A percentile compares a stretch with the other conserved stretches of the same genome.
Conservation (phyloP, 371 early-diverging fungal species). For the Vairimorpha ceranae region DNA sequence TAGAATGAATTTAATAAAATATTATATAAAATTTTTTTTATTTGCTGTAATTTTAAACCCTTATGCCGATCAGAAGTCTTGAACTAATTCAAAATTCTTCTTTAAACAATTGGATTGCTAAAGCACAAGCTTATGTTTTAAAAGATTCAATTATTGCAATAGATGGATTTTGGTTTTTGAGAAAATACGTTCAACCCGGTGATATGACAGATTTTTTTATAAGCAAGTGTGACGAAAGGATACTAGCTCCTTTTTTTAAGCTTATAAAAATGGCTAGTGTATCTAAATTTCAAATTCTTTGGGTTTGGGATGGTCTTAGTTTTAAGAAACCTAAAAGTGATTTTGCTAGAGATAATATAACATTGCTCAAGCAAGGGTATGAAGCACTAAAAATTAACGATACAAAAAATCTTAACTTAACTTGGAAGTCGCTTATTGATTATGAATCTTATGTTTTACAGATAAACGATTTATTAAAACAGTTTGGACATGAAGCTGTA, state of each 20-base stretch:
- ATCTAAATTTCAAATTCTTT: conserved; percentile 43
- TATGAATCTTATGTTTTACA: conserved; percentile 33
- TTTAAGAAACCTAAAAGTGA: conserved; percentile 5
- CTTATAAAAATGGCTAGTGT: conserved; percentile 17
- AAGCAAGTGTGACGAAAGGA: conserved; percentile 8
- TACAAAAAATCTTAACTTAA: background rate
- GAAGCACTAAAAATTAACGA: conserved; percentile 4
- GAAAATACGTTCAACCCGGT: conserved; percentile 35
- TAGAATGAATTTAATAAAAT: background rate
- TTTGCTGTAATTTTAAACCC: background rate
- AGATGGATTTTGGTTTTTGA: conserved; percentile 61
- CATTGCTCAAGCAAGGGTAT: background rate
- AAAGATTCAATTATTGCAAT: conserved; percentile 49
- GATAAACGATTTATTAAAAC: conserved; percentile 38
- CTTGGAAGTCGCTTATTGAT: conserved; percentile 31
- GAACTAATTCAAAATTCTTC: conserved; percentile 38
- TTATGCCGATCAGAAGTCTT: conserved; percentile 60
- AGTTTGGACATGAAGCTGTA: conserved; percentile 31
- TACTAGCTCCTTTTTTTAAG: conserved; percentile 12
- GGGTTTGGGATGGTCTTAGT: conserved; percentile 60
- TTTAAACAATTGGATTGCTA: conserved; percentile 8
- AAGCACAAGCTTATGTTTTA: conserved; percentile 34
- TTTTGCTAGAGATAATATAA: background rate
- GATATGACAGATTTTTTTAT: conserved; percentile 13
- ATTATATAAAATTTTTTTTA: background rate